These are phyloP conservation scores for Lactarius sanguifluus DNA, from an alignment of 768 basidiomycete species.

Conservation along the genomic window DNA sequence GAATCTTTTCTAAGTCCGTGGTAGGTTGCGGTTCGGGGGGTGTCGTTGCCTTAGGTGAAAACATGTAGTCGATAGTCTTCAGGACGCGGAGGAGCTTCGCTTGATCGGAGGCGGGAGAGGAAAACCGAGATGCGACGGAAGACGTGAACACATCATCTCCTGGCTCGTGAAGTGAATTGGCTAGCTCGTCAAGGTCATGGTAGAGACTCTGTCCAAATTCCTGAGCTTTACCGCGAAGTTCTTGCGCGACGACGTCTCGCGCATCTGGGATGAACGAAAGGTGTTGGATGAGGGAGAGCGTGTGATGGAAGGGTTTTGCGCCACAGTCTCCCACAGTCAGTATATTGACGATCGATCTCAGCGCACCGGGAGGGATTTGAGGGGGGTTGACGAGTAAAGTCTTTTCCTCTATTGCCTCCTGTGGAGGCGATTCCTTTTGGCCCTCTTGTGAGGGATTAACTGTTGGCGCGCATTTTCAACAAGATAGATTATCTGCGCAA, in stretches of 20 bases:
- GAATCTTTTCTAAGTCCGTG: slow-evolving; percentile 76
- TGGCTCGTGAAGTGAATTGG: slow-evolving; percentile 56
- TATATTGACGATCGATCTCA: slow-evolving; percentile 93
- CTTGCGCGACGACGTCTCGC: slow-evolving; percentile 84
- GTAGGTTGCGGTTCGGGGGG: slow-evolving; percentile 40
- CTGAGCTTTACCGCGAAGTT: slow-evolving; percentile 83
- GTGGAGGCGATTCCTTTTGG: slow-evolving; percentile 19
- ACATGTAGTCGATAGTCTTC: slow-evolving; percentile 98
- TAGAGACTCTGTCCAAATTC: slow-evolving; percentile 78
- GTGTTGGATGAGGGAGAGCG: slow-evolving; percentile 88
- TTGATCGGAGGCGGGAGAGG: slow-evolving; percentile 89
- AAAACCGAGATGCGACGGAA: slow-evolving; percentile 84
- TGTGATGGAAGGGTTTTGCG: slow-evolving; percentile 93
- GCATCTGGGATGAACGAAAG: slow-evolving; percentile 86
- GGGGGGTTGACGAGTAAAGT: slow-evolving; percentile 72
- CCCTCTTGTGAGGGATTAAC: slow-evolving; percentile 34
- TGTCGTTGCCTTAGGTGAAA: slow-evolving; percentile 57
- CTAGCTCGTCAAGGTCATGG: slow-evolving; percentile 75
- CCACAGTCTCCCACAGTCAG: slow-evolving; percentile 97
- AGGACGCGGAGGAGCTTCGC: slow-evolving; percentile 94
- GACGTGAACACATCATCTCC: slow-evolving; percentile 58
- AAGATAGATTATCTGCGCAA: neutral
- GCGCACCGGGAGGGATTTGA: slow-evolving; percentile 77
- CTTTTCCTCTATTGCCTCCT: slow-evolving; percentile 39
- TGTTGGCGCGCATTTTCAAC: slow-evolving; percentile 12